Percentiles rank a stretch among this genome's conserved stretches.
These are phyloP conservation scores for Exophiala xenobiotica DNA, from an alignment of 2,329 filamentous ascomycete species.

Conservation along the genomic window DNA sequence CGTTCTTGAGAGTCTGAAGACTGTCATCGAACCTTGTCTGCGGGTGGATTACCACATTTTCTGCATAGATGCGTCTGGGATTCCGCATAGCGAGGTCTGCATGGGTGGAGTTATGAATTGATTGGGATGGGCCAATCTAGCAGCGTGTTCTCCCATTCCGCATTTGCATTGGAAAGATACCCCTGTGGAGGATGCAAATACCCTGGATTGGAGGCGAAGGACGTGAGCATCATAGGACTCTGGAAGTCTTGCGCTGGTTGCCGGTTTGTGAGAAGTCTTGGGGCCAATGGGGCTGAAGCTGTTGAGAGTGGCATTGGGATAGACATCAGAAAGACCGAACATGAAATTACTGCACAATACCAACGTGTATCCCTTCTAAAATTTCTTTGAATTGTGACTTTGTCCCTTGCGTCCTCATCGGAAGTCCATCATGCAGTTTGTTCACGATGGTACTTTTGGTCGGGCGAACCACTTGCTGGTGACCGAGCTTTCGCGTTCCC, in stretches of 20 bases:
- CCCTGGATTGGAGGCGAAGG: slow-evolving; percentile 1
- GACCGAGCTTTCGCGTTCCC: neutral
- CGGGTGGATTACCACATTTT: slow-evolving; percentile 12
- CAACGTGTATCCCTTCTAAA: neutral
- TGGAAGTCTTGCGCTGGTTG: neutral
- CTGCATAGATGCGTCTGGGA: slow-evolving; percentile 11
- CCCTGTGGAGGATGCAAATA: slow-evolving; percentile 24
- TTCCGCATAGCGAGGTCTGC: slow-evolving; percentile 26
- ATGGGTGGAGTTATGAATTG: slow-evolving; percentile 7
- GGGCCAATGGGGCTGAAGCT: neutral
- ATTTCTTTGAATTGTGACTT: no score
- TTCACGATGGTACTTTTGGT: no score
- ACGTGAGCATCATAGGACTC: neutral
- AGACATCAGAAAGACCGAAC: neutral
- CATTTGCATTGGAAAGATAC: slow-evolving; percentile 33
- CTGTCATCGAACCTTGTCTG: slow-evolving; percentile 4
- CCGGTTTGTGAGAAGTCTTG: neutral
- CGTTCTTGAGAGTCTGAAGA: slow-evolving; percentile 1
- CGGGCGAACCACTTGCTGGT: neutral
- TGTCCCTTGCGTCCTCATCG: no score
- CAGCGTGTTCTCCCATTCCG: slow-evolving; percentile 16
- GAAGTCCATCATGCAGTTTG: no score
- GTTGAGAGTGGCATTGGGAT: neutral
- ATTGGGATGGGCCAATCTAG: slow-evolving; percentile 16
- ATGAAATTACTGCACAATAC: neutral